Evolutionary conservation across 139 green algal genomes (phyloP).

Genomic region (Picochlorum sp.): DNA sequence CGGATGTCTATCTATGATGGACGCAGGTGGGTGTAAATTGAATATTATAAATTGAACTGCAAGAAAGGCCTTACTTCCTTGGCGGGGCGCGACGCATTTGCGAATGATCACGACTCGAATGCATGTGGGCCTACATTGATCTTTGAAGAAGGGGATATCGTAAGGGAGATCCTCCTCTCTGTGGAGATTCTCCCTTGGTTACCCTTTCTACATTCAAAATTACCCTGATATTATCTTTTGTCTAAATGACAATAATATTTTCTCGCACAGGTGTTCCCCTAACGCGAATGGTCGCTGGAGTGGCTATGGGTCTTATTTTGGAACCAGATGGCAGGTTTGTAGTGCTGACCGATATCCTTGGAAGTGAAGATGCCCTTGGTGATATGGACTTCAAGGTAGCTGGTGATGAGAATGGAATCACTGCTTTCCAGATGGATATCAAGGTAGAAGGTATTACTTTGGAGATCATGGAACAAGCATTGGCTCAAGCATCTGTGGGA

Average conservation of each 20-base stretch:
- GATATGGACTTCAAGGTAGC: slow-evolving; percentile 99
- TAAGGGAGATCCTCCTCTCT: slow-evolving; percentile 7
- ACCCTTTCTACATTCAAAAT: slow-evolving; percentile 4
- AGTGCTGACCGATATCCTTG: slow-evolving; percentile 93
- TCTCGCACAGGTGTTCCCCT: slow-evolving; percentile 77
- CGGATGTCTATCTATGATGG: slow-evolving; percentile 82
- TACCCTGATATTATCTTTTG: neutral
- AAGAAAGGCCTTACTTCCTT: slow-evolving; percentile 16
- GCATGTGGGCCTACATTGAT: slow-evolving; percentile 20
- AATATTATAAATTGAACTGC: neutral
- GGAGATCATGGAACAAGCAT: slow-evolving; percentile 75
- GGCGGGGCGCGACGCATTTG: slow-evolving; percentile 20
- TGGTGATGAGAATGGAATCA: slow-evolving; percentile 53
- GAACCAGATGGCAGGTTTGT: slow-evolving; percentile 37
- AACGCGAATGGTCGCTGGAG: slow-evolving; percentile 68
- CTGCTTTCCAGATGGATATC: slow-evolving; percentile 97
- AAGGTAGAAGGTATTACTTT: slow-evolving; percentile 87
- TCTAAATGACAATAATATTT: neutral
- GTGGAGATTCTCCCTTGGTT: slow-evolving; percentile 17
- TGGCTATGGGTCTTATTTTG: slow-evolving; percentile 97
- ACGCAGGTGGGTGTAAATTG: slow-evolving; percentile 56
- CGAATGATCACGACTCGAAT: slow-evolving; percentile 29
- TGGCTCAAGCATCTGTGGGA: slow-evolving; percentile 51
- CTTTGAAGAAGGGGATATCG: slow-evolving; percentile 17
- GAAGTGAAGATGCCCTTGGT: slow-evolving; percentile 82